Evolutionary conservation across 805 yeast species (phyloP).

Genomic region (Ogataea parapolymorpha): DNA sequence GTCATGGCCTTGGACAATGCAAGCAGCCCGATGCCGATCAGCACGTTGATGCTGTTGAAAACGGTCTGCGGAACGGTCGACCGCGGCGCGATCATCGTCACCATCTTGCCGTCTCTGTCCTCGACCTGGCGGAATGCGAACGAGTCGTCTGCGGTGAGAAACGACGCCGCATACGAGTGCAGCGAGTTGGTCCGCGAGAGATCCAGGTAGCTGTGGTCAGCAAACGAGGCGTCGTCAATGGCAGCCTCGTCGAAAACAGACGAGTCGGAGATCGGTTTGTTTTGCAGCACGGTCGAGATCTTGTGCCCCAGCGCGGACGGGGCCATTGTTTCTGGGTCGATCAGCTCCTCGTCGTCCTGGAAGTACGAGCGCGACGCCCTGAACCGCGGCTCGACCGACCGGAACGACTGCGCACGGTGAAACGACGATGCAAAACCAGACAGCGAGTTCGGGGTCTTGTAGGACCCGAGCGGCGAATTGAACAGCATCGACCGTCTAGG

Average conservation of each 20-base stretch:
- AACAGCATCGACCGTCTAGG: conserved; percentile 24
- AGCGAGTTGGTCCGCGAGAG: conserved; percentile 25
- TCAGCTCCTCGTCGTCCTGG: conserved; percentile 57
- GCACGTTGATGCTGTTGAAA: conserved; percentile 62
- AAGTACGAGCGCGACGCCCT: conserved; percentile 64
- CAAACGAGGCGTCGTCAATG: conserved; percentile 42
- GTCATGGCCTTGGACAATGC: conserved; percentile 64
- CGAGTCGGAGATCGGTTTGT: conserved; percentile 20
- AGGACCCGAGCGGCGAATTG: conserved; percentile 51
- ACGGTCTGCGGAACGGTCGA: conserved; percentile 73
- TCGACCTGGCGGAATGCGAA: conserved; percentile 50
- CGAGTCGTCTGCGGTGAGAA: conserved; percentile 28
- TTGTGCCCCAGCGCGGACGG: conserved; percentile 65
- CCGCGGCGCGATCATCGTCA: conserved; percentile 75
- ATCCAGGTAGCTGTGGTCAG: conserved; percentile 30
- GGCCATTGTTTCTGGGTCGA: conserved; percentile 65
- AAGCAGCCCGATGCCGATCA: conserved; percentile 66
- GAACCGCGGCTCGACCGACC: conserved; percentile 52
- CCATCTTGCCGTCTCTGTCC: conserved; percentile 63
- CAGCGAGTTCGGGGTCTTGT: conserved; percentile 63
- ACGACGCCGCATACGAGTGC: conserved; percentile 27
- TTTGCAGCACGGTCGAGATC: conserved; percentile 48
- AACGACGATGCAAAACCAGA: conserved; percentile 78
- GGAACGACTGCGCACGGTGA: conserved; percentile 71
- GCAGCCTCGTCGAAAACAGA: conserved; percentile 36